Evolutionary conservation across 805 yeast species (phyloP), one percentile per base, ranked within the genome.

Genomic region (Kuraishia hungarica): DNA sequence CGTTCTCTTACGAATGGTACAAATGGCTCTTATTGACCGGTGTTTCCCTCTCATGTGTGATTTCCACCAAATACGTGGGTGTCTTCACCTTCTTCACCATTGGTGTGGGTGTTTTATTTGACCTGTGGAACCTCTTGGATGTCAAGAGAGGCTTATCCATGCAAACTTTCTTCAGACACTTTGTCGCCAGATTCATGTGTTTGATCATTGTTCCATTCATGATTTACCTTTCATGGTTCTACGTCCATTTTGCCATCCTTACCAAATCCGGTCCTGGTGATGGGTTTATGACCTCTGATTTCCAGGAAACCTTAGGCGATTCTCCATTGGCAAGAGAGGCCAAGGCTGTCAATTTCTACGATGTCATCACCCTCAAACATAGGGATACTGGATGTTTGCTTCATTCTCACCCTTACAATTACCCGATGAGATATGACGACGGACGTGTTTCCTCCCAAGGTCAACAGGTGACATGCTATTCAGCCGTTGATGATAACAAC

Each of bases 51-150:
- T 89, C 97, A 0, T 84, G 93, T 67, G 97, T 94, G 35, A 93
- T 94, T 57, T 87, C 97, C 50, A 94, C 97, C 56, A 94, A 94
- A 68, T 92, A 94, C 70, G 97, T 94, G 49, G 99, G 99, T 70
- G 87, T 87, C 8, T 87, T 94, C 76, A 91, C 98, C 0, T 94
- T 86, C 69, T 77, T 85, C 52, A 82, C 96, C 53, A 82, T 94
- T 61, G 99, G 99, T 35, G 70, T 82, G 56, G 97, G 96, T 50
- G 97, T 94, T 7, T 64, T 80, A 5, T 78, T 83, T 65, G 98
- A 94, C 65, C 75, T 94, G 64, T 94, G 99, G 99, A 79, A 81
- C 58, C 74, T 92, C 62, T 76, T 94, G 52, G 97, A 93, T 67
- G 72, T 82, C 61, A 77, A 78, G 59, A 78, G 80, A 39, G 93